A percentile compares a stretch with the other conserved stretches of the same genome.
phyloP scores from a whole-genome alignment of 2,329 filamentous ascomycete genomes.

The Cadophora luteo-olivacea region DNA sequence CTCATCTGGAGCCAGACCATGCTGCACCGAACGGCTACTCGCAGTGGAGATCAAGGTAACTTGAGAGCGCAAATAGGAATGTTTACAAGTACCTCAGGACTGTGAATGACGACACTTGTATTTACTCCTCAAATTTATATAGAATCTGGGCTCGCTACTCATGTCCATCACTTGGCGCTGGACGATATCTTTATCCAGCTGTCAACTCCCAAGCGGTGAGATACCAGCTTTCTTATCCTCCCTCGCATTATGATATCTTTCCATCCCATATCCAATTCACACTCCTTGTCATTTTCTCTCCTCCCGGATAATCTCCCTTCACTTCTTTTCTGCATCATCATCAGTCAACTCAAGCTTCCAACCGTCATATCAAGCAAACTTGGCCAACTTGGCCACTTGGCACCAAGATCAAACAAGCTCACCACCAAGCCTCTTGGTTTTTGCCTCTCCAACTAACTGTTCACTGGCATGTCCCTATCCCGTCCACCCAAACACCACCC shows the following conservation, averaged over 20 bases:
- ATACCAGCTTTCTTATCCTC: not conserved
- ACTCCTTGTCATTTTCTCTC: too few relatives aligned
- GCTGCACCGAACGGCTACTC: not conserved
- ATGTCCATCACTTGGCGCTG: too few relatives aligned
- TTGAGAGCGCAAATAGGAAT: not conserved
- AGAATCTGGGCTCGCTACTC: not conserved
- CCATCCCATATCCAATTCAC: too few relatives aligned
- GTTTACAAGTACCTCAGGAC: not conserved
- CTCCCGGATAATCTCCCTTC: not conserved
- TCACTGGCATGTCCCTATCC: too few relatives aligned
- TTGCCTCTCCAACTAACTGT: not conserved
- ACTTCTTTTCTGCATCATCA: not conserved
- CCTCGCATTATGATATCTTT: not conserved
- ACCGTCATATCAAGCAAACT: not conserved
- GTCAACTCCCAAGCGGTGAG: not conserved
- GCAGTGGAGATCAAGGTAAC: not conserved
- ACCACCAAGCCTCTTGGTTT: not conserved
- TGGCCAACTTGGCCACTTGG: constrained; percentile 8
- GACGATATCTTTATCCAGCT: too few relatives aligned
- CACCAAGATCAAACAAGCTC: not conserved
- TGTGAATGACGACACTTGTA: not conserved
- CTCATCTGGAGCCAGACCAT: not conserved
- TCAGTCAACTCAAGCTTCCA: constrained; percentile 10
- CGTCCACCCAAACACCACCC: not conserved
- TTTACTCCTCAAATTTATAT: not conserved